phyloP scores from a whole-genome alignment of 306 rosid species.

The Prunus persica region Prunus_persica_NCBIv2 NC_034015.1:14566001-14566500 shows the following conservation, averaged over 20 bases:
- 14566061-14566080: conserved; percentile 22
- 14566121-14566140: conserved; percentile 9
- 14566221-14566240: neutral
- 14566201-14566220: neutral
- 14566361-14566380: neutral
- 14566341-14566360: neutral
- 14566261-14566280: conserved; percentile 4
- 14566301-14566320: neutral
- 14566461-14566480: neutral
- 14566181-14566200: neutral
- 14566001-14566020: neutral
- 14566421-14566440: conserved; percentile 10
- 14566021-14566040: conserved; percentile 18
- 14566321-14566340: neutral
- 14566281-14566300: neutral
- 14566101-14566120: neutral
- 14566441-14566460: conserved; percentile 1
- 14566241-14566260: neutral
- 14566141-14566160: conserved; percentile 35
- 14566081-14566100: conserved; percentile 18
- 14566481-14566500: neutral
- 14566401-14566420: neutral
- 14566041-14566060: conserved; percentile 24
- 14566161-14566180: neutral
- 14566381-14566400: neutral